Evolutionary conservation across 345 rosid species (phyloP).

Genomic region (Salix caprea): DNA sequence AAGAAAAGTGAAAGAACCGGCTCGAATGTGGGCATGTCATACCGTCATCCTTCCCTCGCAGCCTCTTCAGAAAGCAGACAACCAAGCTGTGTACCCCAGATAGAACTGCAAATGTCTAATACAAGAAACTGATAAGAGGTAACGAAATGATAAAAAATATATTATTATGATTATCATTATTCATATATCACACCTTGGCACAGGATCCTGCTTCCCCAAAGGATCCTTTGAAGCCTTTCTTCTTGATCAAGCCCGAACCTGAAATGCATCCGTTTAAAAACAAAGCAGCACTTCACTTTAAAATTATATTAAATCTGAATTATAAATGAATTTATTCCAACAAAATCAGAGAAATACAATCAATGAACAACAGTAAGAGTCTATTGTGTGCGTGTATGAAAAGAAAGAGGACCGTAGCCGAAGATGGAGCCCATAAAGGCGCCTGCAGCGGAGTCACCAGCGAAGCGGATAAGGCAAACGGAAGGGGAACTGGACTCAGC

Average conservation of each 20-base stretch:
- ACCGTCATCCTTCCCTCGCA: conserved; percentile 97
- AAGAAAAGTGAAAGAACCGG: not conserved
- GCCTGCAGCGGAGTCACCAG: conserved; percentile 79
- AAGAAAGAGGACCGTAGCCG: conserved; percentile 56
- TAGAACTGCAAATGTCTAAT: conserved; percentile 62
- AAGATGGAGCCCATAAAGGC: conserved; percentile 83
- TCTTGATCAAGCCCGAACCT: conserved; percentile 83
- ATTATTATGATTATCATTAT: not conserved
- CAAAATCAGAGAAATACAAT: not conserved
- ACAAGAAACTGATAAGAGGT: not conserved
- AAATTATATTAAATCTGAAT: not conserved
- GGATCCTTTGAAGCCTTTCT: conserved; percentile 76
- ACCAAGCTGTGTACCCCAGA: conserved; percentile 75
- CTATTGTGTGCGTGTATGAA: not conserved
- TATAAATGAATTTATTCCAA: not conserved
- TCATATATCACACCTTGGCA: conserved; percentile 60
- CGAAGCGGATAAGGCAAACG: conserved; percentile 68
- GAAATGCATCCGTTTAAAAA: conserved; percentile 13
- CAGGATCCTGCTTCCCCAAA: conserved; percentile 73
- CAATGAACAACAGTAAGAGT: not conserved
- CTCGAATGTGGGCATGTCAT: conserved; percentile 10
- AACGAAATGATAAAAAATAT: no score
- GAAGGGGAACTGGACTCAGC: conserved; percentile 36
- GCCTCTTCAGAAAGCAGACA: conserved; percentile 61
- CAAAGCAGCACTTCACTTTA: not conserved